Percentiles rank a stretch among this genome's conserved stretches.
phyloP scores from a whole-genome alignment of 176 grass and related monocot genomes.

The Oryza glaberrima region DNA sequence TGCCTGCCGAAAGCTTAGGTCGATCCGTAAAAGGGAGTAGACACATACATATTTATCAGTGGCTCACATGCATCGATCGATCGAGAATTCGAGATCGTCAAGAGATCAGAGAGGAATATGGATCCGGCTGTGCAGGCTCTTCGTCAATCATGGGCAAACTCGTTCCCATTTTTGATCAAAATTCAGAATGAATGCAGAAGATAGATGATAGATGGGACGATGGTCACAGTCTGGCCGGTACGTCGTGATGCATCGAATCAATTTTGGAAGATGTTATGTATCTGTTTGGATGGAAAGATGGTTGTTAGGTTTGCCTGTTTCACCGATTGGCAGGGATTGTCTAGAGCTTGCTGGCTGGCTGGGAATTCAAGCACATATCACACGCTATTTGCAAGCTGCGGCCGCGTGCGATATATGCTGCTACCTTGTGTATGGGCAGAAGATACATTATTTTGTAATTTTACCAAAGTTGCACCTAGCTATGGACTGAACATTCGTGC shows the following conservation, averaged over 20 bases:
- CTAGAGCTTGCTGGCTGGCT: not conserved
- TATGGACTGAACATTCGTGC: not conserved
- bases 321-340: not conserved
- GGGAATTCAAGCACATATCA: not conserved
- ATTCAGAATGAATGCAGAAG: not conserved
- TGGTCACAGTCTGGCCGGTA: not conserved
- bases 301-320: not conserved
- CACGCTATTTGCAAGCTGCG: not conserved
- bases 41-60: not conserved
- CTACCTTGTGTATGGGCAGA: not conserved
- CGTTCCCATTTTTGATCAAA: not conserved
- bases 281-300: not conserved
- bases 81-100: not conserved
- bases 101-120: not conserved
- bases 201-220: not conserved
- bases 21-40: not conserved
- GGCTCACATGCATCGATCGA: not conserved
- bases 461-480: not conserved
- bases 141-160: not conserved
- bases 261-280: not conserved
- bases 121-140: not conserved
- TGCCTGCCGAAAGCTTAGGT: not conserved
- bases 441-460: not conserved
- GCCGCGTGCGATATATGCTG: not conserved
- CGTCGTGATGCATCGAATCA: not conserved